Percentiles rank a stretch among this genome's conserved stretches.
These are phyloP conservation scores for Lactuca sativa DNA, from an alignment of 129 eudicot genomes.

Conservation along the genomic window DNA sequence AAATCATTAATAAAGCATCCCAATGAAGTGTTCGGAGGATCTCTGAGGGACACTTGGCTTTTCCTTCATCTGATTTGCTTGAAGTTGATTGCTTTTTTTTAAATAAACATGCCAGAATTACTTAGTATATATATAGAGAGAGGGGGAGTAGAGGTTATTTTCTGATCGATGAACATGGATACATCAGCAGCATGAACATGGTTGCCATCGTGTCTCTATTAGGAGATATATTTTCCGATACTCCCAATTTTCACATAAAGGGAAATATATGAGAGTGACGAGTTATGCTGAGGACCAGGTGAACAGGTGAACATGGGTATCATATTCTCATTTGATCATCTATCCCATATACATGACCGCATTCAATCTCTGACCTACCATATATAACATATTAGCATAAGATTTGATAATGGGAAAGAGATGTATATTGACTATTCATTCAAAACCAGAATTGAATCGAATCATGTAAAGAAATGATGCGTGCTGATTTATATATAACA, in stretches of 20 bases:
- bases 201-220: no score
- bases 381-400: neutral
- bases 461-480: neutral
- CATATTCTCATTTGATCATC: conserved; percentile 25
- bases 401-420: neutral
- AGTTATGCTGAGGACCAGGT: conserved; percentile 22
- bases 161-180: no score
- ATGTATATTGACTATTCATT: neutral
- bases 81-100: no score
- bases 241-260: no score
- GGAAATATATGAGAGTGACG: neutral
- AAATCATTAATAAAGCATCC: no score
- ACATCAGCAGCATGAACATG: no score
- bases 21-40: no score
- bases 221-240: no score
- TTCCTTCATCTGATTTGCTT: no score
- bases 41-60: no score
- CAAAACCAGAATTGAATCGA: neutral
- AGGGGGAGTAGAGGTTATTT: neutral
- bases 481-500: no score
- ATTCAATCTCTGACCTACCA: neutral
- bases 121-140: neutral
- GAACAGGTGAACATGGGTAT: conserved; percentile 4
- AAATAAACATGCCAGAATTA: no score
- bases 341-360: conserved; percentile 12